Conservation (phyloP, 768 basidiomycete species). For the Collybiopsis confluens region DNA sequence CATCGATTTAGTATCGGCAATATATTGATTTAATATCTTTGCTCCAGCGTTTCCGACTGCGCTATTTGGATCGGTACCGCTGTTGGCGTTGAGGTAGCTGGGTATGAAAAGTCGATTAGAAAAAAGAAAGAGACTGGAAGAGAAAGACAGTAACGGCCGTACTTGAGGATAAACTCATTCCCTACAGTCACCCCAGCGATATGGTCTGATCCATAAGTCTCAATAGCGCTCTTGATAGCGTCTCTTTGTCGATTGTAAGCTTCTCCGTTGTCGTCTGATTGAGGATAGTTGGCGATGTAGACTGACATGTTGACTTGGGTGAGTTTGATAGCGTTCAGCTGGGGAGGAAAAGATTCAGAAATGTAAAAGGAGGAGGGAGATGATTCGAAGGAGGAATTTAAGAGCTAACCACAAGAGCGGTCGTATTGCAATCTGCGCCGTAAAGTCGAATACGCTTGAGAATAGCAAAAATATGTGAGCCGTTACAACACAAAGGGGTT, state of each 20-base stretch:
- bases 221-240: conserved; percentile 59
- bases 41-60: conserved; percentile 60
- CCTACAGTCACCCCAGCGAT: conserved; percentile 86
- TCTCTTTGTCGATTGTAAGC: conserved; percentile 75
- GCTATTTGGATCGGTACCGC: conserved; percentile 52
- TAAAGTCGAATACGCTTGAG: conserved; percentile 66
- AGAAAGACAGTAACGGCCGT: conserved; percentile 12
- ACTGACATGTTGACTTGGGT: conserved; percentile 87
- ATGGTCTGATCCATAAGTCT: conserved; percentile 72
- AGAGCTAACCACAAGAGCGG: conserved; percentile 62
- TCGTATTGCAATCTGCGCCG: conserved; percentile 84
- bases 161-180: conserved; percentile 88
- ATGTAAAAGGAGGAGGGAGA: neutral
- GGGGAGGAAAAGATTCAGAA: neutral
- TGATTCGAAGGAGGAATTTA: neutral
- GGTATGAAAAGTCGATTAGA: neutral
- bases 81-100: conserved; percentile 55
- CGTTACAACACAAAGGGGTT: neutral
- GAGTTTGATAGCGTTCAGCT: conserved; percentile 84
- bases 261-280: conserved; percentile 49
- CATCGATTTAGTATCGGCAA: conserved; percentile 62
- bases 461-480: neutral
- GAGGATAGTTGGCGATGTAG: conserved; percentile 68
- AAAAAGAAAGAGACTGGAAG: no score
- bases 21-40: conserved; percentile 57